Conservation (phyloP, 2,329 filamentous ascomycete species). For the Botrytis pseudocinerea region DNA sequence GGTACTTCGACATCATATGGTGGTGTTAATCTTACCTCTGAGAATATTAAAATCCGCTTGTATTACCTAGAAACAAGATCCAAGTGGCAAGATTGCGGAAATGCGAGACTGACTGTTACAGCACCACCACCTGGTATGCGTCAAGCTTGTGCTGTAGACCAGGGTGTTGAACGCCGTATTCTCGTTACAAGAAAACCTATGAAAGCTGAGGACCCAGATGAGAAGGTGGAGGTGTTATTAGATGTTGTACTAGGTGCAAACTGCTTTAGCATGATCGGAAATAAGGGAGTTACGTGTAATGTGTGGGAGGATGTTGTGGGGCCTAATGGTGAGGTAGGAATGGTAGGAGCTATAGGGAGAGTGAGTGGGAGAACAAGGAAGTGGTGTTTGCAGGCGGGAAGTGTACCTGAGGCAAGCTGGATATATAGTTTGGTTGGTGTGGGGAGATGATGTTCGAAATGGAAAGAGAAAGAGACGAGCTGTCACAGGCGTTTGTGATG, state of each 20-base stretch:
- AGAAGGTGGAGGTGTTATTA: conserved; percentile 26
- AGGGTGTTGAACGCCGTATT: conserved; percentile 80
- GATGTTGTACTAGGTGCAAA: conserved; percentile 33
- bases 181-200: conserved; percentile 64
- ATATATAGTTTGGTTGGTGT: conserved; percentile 31
- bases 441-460: conserved; percentile 10
- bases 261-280: conserved; percentile 34
- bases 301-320: conserved; percentile 38
- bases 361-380: conserved; percentile 35
- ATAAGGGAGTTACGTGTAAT: conserved; percentile 34
- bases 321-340: conserved; percentile 36
- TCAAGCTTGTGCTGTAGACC: conserved; percentile 59
- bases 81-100: conserved; percentile 91
- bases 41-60: conserved; percentile 81
- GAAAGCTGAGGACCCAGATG: conserved; percentile 24
- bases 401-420: conserved; percentile 36
- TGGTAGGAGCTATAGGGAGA: conserved; percentile 33
- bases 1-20: conserved; percentile 37
- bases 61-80: conserved; percentile 74
- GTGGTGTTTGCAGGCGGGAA: conserved; percentile 36
- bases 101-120: conserved; percentile 79
- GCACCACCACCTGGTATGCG: conserved; percentile 65
- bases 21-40: conserved; percentile 64
- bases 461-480: neutral
- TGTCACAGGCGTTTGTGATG: neutral